Base-by-base conservation (phyloP, 1,284 basidiomycete species). In the Marasmius fiardii region DNA sequence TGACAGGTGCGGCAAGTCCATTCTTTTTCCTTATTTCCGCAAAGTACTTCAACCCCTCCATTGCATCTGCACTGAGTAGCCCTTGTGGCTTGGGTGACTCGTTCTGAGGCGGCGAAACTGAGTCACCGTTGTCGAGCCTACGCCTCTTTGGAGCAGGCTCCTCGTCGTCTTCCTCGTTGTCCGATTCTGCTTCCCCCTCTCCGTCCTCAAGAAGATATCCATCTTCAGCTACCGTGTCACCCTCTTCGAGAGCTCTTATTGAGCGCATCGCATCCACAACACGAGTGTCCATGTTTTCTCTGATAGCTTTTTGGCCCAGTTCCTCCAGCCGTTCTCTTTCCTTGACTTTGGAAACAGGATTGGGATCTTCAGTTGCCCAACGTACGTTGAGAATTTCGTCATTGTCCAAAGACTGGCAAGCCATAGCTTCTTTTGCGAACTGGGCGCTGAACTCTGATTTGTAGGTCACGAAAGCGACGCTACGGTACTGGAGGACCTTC, bases 391-490 rank as follows among this genome's bases (percentile, higher is more conserved):
- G 82, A 62, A 98, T 94, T 71, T 99, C 97, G 70, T 98, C 93
- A 65, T 95, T 93, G 71, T 99, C 96, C 62, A 99, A 79, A 23
- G 93, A 96, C 73, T 99, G 97, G 71, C 95, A 95, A 43, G 95
- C 93, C 97, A 99, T 99, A 0, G 97, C 86, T 72, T 99, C 97
- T 69, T 98, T 98, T 16, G 96, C 97, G 68, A 99, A 99, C 67
- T 97, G 93, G 0, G 94, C 97, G 62, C 86, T 77, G 54, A 89
- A 67, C 68, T 99, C 96, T 43, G 83, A 82, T 53, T 88, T 83
- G 74, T 96, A 99, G 1, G 95, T 98, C 49, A 99, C 95, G 73
- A 99, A 99, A 0, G 94, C 97, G 57, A 98, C 95, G 53, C 92
- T 93, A 56, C 96, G 90, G 68, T 94, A 93, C 67, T 95, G 92